phyloP scores from a whole-genome alignment of 306 rosid genomes.

The Vigna angularis region DNA sequence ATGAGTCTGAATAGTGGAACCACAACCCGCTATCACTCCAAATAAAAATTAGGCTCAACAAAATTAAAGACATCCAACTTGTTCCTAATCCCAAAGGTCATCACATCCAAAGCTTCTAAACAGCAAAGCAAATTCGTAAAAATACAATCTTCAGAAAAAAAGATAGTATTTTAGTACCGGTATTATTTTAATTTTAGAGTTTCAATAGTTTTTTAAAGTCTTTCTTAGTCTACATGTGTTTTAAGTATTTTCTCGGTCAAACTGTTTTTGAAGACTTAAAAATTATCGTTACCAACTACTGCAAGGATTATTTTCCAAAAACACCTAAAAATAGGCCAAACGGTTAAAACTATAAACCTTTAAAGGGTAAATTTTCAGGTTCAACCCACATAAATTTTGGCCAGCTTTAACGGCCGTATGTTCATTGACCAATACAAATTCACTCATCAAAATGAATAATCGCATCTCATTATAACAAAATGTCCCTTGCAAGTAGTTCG shows the following conservation, averaged over 20 bases:
- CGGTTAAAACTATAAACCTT: background rate
- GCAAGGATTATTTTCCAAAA: background rate
- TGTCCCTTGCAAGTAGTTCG: background rate
- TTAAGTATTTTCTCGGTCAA: background rate
- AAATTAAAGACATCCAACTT: too few species aligned
- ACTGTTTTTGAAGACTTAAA: background rate
- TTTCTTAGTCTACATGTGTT: background rate
- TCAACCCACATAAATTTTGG: background rate
- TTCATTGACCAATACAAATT: conserved; percentile 6
- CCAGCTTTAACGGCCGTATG: background rate
- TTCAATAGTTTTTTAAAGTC: background rate
- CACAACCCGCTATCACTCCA: too few species aligned
- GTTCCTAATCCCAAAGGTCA: too few species aligned
- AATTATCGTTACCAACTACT: background rate
- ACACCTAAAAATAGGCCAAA: background rate
- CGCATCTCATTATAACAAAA: conserved; percentile 1
- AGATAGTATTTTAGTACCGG: background rate
- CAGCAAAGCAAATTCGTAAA: too few species aligned
- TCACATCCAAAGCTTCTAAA: too few species aligned
- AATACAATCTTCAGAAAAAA: too few species aligned
- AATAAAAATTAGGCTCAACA: too few species aligned
- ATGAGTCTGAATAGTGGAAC: too few species aligned
- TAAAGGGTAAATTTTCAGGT: background rate
- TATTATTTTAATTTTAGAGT: background rate
- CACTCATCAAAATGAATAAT: conserved; percentile 4